phyloP scores from a whole-genome alignment of 768 basidiomycete genomes.

The Russula griseocarnosa region DNA sequence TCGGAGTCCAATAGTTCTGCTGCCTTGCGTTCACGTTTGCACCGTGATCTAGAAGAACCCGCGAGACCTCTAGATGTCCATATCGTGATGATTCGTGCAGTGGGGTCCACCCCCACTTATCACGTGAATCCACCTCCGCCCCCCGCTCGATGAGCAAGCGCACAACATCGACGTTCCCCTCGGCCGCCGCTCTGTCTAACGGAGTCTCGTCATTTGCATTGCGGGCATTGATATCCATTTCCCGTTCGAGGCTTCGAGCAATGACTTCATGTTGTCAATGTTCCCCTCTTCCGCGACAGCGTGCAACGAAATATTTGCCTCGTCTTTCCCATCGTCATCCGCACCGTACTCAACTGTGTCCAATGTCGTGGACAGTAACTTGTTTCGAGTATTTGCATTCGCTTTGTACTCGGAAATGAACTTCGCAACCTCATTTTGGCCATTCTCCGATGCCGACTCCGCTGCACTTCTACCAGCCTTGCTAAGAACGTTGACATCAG shows the following conservation, averaged over 20 bases:
- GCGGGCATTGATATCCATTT: not conserved
- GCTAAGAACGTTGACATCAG: not conserved
- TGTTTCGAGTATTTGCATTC: not conserved
- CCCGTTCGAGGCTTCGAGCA: not conserved
- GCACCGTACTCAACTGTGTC: not conserved
- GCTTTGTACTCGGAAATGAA: not conserved
- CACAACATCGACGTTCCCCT: not conserved
- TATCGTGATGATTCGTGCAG: not conserved
- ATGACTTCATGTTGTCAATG: not conserved
- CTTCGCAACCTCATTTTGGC: not conserved
- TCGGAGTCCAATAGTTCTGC: not conserved
- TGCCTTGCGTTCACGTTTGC: not conserved
- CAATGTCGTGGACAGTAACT: not conserved
- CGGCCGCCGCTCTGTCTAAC: not conserved
- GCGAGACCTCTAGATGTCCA: conserved; percentile 5
- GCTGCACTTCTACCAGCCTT: not conserved
- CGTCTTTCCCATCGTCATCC: not conserved
- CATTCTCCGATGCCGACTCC: not conserved
- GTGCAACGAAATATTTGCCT: not conserved
- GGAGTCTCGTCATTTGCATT: not conserved
- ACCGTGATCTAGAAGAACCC: not conserved
- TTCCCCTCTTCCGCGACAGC: not conserved
- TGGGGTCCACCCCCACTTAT: not conserved
- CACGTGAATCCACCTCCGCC: conserved; percentile 1
- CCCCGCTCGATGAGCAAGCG: conserved; percentile 1